These are phyloP conservation scores for Xylariaceae sp. DNA, from an alignment of 2,329 filamentous ascomycete genomes.

Conservation along the genomic window DNA sequence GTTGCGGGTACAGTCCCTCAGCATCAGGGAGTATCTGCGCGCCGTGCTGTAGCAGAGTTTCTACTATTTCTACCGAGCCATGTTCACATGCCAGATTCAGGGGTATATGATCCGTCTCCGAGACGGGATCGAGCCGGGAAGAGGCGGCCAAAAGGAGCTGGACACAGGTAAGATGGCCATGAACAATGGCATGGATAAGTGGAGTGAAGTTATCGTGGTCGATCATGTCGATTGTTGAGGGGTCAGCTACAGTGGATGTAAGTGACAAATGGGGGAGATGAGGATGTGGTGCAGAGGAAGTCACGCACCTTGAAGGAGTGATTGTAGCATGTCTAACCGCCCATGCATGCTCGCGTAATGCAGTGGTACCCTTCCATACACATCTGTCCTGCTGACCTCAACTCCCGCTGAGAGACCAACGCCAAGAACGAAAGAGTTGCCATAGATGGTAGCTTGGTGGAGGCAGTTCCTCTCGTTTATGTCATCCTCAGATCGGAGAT, in stretches of 20 bases:
- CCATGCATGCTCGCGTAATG: constrained; percentile 98
- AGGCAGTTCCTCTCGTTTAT: constrained; percentile 97
- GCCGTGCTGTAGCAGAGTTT: constrained; percentile 75
- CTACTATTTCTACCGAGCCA: constrained; percentile 78
- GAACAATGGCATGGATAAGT: constrained; percentile 90
- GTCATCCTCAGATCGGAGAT: constrained; percentile 91
- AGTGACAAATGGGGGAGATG: constrained; percentile 1
- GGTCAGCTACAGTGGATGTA: constrained; percentile 47
- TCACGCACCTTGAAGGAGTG: constrained; percentile 59
- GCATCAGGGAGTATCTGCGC: constrained; percentile 88
- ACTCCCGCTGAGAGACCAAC: constrained; percentile 73
- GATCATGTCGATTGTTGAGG: constrained; percentile 76
- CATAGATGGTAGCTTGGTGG: constrained; percentile 94
- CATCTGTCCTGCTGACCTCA: constrained; percentile 76
- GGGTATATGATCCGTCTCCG: constrained; percentile 87
- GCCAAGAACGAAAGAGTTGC: constrained; percentile 72
- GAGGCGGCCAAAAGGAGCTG: constrained; percentile 70
- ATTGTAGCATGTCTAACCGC: constrained; percentile 74
- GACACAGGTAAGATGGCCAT: constrained; percentile 77
- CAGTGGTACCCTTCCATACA: constrained; percentile 87
- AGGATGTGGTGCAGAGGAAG: background rate
- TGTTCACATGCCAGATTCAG: constrained; percentile 94
- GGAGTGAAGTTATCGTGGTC: constrained; percentile 98
- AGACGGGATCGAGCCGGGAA: constrained; percentile 80
- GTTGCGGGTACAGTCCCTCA: constrained; percentile 94